Evolutionary conservation across 768 basidiomycete genomes (phyloP), one percentile per base, ranked within the genome.

Genomic region (Pleurotus pulmonarius): DNA sequence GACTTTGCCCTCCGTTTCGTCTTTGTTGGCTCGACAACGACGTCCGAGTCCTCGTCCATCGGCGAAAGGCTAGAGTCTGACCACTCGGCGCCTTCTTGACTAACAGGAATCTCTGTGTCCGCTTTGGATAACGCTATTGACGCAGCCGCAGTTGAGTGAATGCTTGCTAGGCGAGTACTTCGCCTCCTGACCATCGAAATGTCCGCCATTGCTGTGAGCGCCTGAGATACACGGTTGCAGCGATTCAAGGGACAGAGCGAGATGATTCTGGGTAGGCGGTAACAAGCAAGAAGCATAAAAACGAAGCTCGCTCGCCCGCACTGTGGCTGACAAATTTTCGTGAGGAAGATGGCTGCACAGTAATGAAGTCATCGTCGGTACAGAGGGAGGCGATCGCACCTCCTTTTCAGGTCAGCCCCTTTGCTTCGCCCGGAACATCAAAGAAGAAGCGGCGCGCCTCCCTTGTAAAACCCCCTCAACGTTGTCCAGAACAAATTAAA

Each of bases 261-360:
- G 9, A 41, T 16, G 6, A 39, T 53, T 37, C 34, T 6, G 1
- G 39, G 5, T 3, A 53, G 13, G 12, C 20, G 51, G 8, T 26
- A 22, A 9, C n/a, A 53, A 41, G 39, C 39, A 39, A 39, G 51
- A 40, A 53, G 39, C 51, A 53, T 53, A 53, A 53, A 53, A 52
- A 24, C 2, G 12, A 12, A 15, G 15, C 51, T 16, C 7, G 25
- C 6, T 20, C 1, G 12, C 15, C 49, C 16, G 46, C n/a, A 6
- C 18, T 18, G 24, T 26, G 18, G 24, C 46, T 47, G 46, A 44
- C 41, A 44, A 15, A 34, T 8, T 3, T 16, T 44, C 41, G 41
- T 44, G 15, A 7, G 41, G n/a, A 22, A 9, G 41, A 44, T 44
- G 41, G 6, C 41, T 44, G 41, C 6, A 44, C 15, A n/a, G 20